Evolutionary conservation across 1,284 basidiomycete species (phyloP).

Genomic region (Cryptococcus sp.): DNA sequence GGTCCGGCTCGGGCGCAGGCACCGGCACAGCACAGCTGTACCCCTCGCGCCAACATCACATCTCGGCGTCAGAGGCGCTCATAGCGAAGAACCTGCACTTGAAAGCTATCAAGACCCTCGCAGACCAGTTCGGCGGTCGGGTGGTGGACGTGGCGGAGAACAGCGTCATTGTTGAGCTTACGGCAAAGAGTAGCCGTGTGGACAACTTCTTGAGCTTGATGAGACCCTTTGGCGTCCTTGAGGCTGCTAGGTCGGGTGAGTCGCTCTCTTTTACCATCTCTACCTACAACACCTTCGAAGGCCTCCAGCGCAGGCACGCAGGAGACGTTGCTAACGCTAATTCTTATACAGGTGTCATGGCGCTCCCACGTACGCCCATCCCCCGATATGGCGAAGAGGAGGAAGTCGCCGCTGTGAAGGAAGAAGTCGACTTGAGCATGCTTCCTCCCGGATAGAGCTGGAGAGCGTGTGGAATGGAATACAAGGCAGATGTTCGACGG

Average conservation of each 20-base stretch:
- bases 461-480: neutral
- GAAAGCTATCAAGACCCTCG: conserved; percentile 78
- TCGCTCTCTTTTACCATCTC: conserved; percentile 16
- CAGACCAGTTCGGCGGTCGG: conserved; percentile 86
- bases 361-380: conserved; percentile 92
- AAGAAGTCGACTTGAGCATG: conserved; percentile 75
- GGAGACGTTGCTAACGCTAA: neutral
- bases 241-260: conserved; percentile 86
- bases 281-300: neutral
- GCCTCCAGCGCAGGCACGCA: too few relatives aligned
- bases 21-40: conserved; percentile 44
- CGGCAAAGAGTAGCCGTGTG: conserved; percentile 86
- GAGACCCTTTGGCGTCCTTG: conserved; percentile 92
- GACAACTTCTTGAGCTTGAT: conserved; percentile 91
- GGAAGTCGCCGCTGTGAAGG: conserved; percentile 56
- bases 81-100: conserved; percentile 88
- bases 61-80: conserved; percentile 70
- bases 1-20: conserved; percentile 40
- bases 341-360: conserved; percentile 74
- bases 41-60: conserved; percentile 29
- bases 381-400: conserved; percentile 67
- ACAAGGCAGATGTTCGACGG: neutral
- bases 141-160: conserved; percentile 95
- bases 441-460: conserved; percentile 77
- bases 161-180: conserved; percentile 91